A percentile compares a stretch with the other conserved stretches of the same genome.
Conservation (phyloP, 176 grass and related monocot species). For the Ananas comosus region DNA sequence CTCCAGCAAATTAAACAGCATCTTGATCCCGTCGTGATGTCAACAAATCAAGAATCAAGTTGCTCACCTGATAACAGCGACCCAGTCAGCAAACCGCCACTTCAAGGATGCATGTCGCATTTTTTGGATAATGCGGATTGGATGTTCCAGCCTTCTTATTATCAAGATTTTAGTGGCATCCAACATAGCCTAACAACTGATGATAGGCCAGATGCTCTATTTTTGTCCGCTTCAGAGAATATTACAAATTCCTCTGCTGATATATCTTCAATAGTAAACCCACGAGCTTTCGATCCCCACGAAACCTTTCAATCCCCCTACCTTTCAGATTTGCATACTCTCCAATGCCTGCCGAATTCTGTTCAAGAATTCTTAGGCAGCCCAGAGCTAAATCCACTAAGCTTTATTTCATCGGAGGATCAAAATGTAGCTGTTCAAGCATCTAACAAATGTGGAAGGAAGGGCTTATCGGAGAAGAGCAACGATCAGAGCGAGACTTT, state of each 20-base stretch:
- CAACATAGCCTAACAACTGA: constrained; percentile 16
- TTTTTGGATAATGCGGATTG: constrained; percentile 58
- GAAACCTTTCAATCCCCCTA: constrained; percentile 52
- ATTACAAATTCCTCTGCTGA: constrained; percentile 39
- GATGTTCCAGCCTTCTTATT: constrained; percentile 56
- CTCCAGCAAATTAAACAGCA: constrained; percentile 10
- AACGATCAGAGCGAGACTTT: constrained; percentile 29
- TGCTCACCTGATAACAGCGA: constrained; percentile 41
- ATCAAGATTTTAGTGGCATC: constrained; percentile 40
- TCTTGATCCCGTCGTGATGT: constrained; percentile 26
- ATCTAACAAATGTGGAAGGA: constrained; percentile 55
- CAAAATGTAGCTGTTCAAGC: constrained; percentile 47
- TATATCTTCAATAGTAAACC: constrained; percentile 39
- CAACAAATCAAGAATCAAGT: constrained; percentile 35
- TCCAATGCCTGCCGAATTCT: constrained; percentile 28
- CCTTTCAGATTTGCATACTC: constrained; percentile 31
- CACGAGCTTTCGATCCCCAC: constrained; percentile 26
- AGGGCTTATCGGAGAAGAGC: constrained; percentile 51
- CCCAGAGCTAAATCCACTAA: constrained; percentile 53
- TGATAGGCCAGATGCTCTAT: constrained; percentile 23
- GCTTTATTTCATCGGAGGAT: constrained; percentile 60
- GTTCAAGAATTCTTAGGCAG: constrained; percentile 66
- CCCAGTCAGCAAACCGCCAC: constrained; percentile 31
- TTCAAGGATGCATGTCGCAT: constrained; percentile 36
- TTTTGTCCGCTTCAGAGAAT: constrained; percentile 52